Conservation (phyloP, 78 protist species). For the Acrasis kona region DNA sequence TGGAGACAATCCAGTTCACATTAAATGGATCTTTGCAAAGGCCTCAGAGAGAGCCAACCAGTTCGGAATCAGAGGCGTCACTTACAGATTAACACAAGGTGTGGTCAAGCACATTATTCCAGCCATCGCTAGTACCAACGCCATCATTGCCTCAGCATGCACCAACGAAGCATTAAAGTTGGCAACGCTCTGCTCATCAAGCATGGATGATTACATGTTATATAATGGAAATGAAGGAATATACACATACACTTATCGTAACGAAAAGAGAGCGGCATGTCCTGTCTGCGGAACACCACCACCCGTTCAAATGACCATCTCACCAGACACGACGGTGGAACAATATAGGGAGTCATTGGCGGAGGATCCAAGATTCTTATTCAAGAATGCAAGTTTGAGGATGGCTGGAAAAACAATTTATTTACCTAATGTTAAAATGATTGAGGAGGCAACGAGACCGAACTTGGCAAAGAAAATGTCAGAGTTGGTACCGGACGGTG, state of each 20-base stretch:
- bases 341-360: no score
- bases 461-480: no score
- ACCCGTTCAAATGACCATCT: background rate
- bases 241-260: slow-evolving; percentile 65
- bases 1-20: slow-evolving; percentile 82
- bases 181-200: slow-evolving; percentile 41
- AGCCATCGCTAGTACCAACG: slow-evolving; percentile 96
- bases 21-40: slow-evolving; percentile 70
- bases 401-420: no score
- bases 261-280: slow-evolving; percentile 57
- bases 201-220: slow-evolving; percentile 67
- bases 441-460: no score
- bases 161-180: slow-evolving; percentile 83
- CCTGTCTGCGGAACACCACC: slow-evolving; percentile 48
- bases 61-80: slow-evolving; percentile 82
- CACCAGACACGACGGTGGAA: no score
- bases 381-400: no score
- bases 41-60: slow-evolving; percentile 73
- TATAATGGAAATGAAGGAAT: slow-evolving; percentile 65
- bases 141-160: slow-evolving; percentile 88
- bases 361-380: no score
- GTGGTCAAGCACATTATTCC: slow-evolving; percentile 94
- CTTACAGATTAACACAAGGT: slow-evolving; percentile 75
- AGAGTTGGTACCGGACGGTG: no score
- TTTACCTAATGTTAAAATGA: no score